Base-by-base conservation (phyloP, 257 asterid genomes). In the Capsicum baccatum region DNA sequence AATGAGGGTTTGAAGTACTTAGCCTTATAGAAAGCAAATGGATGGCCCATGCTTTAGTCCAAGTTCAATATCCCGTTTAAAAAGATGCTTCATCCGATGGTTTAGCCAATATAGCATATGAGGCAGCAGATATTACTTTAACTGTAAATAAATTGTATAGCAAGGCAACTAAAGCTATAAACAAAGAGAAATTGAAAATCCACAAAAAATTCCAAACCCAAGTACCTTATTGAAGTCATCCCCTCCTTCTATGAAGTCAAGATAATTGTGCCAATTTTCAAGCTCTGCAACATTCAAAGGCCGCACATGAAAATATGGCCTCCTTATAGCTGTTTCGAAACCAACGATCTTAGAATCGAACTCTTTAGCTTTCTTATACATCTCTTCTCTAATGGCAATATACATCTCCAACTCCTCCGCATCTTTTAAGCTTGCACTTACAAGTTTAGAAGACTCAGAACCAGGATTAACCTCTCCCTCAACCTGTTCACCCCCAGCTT, bases 351-450 rank as follows among this genome's bases (percentile, higher is more conserved):
- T 97, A 86, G 93, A 91, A 91, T 97, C 98, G 55, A 88, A 89
- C 90, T 97, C 99, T 89, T 95, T 97, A 69, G 99, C 98, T 86
- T 93, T 94, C 93, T 90, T 93, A 89, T 90, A 93, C 83, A 91
- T 86, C 90, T 97, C 99, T 89, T 95, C 99, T 88, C 99, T 93
- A 81, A 94, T 58, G 48, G 99, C 87, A 52, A 95, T 97, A 90
- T 94, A 97, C 92, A 93, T 95, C 95, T 95, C 99, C 94, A 94
- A 87, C 91, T 95, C 96, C 94, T 97, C 99, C 15, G 99, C 98
- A 83, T 94, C 99, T 88, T 90, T 93, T 89, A 97, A 91, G 96
- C 93, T 93, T 76, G 93, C 84, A 86, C 83, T 91, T 88, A 89
- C 89, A 85, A 92, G 91, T 90, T 92, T 93, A 42, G 91, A 86